These are phyloP conservation scores for Balakata baccata DNA, from an alignment of 345 rosid genomes.

Conservation along the genomic window DNA sequence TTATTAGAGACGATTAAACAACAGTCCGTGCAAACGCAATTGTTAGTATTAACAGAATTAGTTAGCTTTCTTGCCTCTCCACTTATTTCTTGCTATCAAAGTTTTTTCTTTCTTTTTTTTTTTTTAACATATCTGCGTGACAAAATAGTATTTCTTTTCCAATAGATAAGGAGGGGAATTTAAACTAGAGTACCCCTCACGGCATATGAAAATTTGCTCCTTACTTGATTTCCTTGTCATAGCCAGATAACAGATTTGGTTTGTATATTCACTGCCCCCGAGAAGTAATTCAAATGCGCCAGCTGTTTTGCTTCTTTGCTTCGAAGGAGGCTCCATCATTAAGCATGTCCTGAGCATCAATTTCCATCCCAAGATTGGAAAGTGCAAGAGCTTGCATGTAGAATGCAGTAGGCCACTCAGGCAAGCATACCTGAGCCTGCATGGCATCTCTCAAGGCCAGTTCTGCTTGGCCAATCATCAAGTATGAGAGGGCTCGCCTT, in stretches of 20 bases:
- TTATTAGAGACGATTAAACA: neutral
- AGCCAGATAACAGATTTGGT: neutral
- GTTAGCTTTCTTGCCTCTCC: constrained; percentile 4
- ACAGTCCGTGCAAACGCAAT: neutral
- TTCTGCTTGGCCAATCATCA: constrained; percentile 85
- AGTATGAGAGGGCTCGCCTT: constrained; percentile 63
- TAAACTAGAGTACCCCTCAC: neutral
- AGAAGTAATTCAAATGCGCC: constrained; percentile 44
- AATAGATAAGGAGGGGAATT: neutral
- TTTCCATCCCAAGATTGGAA: constrained; percentile 93
- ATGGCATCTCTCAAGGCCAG: constrained; percentile 92
- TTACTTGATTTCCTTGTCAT: neutral
- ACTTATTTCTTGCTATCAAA: neutral
- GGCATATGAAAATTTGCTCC: neutral
- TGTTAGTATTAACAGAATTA: neutral
- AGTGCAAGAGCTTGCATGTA: constrained; percentile 95
- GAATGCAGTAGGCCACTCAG: constrained; percentile 97
- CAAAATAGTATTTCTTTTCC: neutral
- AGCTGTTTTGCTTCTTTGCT: constrained; percentile 74
- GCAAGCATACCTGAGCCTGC: constrained; percentile 97
- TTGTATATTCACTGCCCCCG: neutral
- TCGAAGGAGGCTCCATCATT: constrained; percentile 90
- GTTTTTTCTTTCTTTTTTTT: no score
- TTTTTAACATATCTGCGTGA: neutral
- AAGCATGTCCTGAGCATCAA: constrained; percentile 96